These are phyloP conservation scores for Corynespora cassiicola DNA, from an alignment of 2,329 filamentous ascomycete species.

Conservation along the genomic window DNA sequence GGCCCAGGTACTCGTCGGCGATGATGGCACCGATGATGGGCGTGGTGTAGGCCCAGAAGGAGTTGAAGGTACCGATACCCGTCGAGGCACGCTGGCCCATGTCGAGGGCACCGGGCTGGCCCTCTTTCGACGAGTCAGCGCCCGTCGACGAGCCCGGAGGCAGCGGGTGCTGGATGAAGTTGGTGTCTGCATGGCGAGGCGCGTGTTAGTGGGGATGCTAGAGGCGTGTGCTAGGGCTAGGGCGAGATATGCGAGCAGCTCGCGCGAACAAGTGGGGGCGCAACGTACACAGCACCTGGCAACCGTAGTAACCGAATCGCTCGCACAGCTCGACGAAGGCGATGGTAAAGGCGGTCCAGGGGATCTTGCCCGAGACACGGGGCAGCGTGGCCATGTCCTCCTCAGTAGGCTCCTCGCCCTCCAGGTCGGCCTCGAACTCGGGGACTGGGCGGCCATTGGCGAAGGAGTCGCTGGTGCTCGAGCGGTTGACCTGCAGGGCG, in stretches of 20 bases:
- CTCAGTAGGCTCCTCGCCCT: slow-evolving; percentile 59
- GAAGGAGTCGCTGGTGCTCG: slow-evolving; percentile 24
- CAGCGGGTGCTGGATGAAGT: slow-evolving; percentile 46
- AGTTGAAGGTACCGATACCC: slow-evolving; percentile 46
- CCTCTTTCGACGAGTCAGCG: slow-evolving; percentile 31
- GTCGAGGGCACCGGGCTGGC: slow-evolving; percentile 42
- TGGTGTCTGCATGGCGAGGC: slow-evolving; percentile 35
- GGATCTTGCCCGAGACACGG: slow-evolving; percentile 69
- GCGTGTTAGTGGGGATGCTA: not conserved
- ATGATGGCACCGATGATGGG: slow-evolving; percentile 62
- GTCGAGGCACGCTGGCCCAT: slow-evolving; percentile 46
- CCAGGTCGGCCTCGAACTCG: slow-evolving; percentile 42
- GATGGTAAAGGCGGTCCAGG: slow-evolving; percentile 71
- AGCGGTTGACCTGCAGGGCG: slow-evolving; percentile 21
- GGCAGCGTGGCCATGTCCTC: slow-evolving; percentile 68
- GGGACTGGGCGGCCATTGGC: slow-evolving; percentile 20
- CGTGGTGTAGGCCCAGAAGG: slow-evolving; percentile 49
- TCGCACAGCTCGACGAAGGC: slow-evolving; percentile 78
- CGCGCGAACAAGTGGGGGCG: not conserved
- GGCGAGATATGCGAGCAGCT: slow-evolving; percentile 10
- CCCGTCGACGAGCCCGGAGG: slow-evolving; percentile 43
- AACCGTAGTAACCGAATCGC: slow-evolving; percentile 80
- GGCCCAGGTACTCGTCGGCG: slow-evolving; percentile 64
- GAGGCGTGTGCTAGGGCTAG: not conserved
- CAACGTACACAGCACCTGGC: slow-evolving; percentile 66